Percentiles rank a stretch among this genome's conserved stretches.
These are phyloP conservation scores for Crithidia sp. DNA, from an alignment of 208 protist species.

Conservation along the genomic window DNA sequence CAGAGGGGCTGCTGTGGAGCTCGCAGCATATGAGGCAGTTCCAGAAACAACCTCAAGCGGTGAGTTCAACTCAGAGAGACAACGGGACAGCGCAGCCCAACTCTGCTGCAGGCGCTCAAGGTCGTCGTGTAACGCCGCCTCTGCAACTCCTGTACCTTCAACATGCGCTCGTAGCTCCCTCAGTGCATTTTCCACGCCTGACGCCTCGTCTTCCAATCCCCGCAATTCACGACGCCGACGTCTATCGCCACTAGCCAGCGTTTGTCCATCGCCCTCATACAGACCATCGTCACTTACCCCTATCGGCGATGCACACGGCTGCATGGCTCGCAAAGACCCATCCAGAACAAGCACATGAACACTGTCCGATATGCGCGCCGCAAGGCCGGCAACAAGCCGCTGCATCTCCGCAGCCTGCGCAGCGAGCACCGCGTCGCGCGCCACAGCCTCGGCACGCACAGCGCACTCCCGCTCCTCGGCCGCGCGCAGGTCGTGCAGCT, in stretches of 20 bases:
- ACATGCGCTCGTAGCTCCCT: background rate
- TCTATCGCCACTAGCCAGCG: too few relatives aligned
- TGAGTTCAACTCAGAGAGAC: background rate
- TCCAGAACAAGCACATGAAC: too few relatives aligned
- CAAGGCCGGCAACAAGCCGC: slow-evolving; percentile 7
- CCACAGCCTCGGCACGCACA: background rate
- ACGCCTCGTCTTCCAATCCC: background rate
- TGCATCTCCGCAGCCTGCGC: slow-evolving; percentile 17
- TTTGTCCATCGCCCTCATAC: too few relatives aligned
- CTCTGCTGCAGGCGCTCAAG: background rate
- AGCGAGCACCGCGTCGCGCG: background rate
- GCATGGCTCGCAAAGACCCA: too few relatives aligned
- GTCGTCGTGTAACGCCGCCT: background rate
- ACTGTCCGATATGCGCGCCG: slow-evolving; percentile 10
- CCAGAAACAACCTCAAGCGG: too few relatives aligned
- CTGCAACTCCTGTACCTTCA: slow-evolving; percentile 10
- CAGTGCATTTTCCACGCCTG: background rate
- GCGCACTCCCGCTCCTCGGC: too few relatives aligned
- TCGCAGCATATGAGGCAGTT: too few relatives aligned
- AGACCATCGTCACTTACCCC: too few relatives aligned
- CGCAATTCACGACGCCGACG: too few relatives aligned
- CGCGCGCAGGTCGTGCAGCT: too few relatives aligned
- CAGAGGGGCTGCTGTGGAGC: too few relatives aligned
- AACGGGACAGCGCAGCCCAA: background rate
- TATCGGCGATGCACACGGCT: too few relatives aligned